A percentile compares a stretch with the other conserved stretches of the same genome.
Conservation (phyloP, 2,329 filamentous ascomycete genomes). For the Clonostachys chloroleuca region DNA sequence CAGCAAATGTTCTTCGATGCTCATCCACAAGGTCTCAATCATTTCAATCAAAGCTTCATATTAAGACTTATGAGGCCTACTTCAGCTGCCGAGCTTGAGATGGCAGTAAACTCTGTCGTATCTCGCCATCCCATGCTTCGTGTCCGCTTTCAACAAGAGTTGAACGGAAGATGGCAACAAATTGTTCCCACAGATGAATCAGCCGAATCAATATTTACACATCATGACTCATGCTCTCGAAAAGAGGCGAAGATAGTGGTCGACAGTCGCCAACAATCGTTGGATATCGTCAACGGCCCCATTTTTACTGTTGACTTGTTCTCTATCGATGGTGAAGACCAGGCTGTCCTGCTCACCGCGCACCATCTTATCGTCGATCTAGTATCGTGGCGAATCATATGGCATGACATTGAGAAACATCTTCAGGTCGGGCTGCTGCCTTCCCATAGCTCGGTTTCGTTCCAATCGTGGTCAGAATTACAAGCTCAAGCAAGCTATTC, state of each 20-base stretch:
- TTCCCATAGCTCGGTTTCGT: constrained; percentile 14
- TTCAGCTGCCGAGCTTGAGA: constrained; percentile 5
- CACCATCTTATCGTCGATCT: constrained; percentile 36
- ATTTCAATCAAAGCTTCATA: constrained; percentile 35
- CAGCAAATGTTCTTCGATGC: constrained; percentile 36
- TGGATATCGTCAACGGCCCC: constrained; percentile 4
- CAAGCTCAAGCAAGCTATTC: constrained; percentile 8
- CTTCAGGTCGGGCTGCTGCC: constrained; percentile 15
- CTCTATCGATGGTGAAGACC: constrained; percentile 2
- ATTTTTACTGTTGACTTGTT: constrained; percentile 9
- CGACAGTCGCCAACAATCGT: constrained; percentile 1
- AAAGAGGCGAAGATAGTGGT: not conserved
- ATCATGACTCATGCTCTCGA: constrained; percentile 27
- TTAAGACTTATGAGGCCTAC: constrained; percentile 8
- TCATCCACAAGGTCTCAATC: constrained; percentile 17
- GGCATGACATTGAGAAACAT: constrained; percentile 34
- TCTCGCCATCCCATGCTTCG: constrained; percentile 8
- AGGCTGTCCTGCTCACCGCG: constrained; percentile 20
- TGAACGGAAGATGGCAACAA: constrained; percentile 4
- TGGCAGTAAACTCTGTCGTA: constrained; percentile 10
- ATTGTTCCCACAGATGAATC: not conserved
- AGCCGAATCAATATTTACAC: constrained; percentile 3
- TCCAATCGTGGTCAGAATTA: constrained; percentile 29
- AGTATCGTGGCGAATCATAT: constrained; percentile 37
- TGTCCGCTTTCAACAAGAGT: constrained; percentile 3